phyloP scores from a whole-genome alignment of 768 basidiomycete genomes.

The Dentipellis sp. region DNA sequence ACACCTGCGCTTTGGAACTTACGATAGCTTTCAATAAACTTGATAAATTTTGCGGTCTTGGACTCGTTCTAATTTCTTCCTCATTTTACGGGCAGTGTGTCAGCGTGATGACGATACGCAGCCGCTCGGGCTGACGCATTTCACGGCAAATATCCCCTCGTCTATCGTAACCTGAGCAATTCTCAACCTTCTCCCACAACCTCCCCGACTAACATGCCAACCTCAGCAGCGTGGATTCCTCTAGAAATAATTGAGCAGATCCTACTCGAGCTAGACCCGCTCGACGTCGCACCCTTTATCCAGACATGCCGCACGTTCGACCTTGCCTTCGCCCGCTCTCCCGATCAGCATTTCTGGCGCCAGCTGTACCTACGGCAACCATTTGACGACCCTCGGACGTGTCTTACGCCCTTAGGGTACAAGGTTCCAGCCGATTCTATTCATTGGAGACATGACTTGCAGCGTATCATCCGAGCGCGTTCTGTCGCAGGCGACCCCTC shows the following conservation, averaged over 20 bases:
- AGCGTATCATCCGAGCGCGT: slow-evolving; percentile 45
- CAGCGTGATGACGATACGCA: too few relatives aligned
- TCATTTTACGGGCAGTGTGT: too few relatives aligned
- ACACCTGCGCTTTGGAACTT: too few relatives aligned
- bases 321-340: slow-evolving; percentile 34
- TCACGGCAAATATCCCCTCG: too few relatives aligned
- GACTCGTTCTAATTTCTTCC: too few relatives aligned
- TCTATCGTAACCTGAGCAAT: too few relatives aligned
- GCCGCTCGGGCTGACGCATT: too few relatives aligned
- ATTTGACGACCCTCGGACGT: slow-evolving; percentile 55
- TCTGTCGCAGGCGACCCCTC: slow-evolving; percentile 30
- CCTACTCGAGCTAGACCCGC: slow-evolving; percentile 47
- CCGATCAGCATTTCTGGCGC: slow-evolving; percentile 50
- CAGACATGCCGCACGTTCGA: slow-evolving; percentile 39
- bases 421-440: slow-evolving; percentile 8
- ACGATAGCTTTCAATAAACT: too few relatives aligned
- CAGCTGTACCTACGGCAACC: slow-evolving; percentile 51
- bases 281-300: slow-evolving; percentile 44
- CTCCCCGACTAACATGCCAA: too few relatives aligned
- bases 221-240: slow-evolving; percentile 25
- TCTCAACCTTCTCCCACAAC: too few relatives aligned
- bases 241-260: slow-evolving; percentile 53
- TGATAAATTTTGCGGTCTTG: too few relatives aligned
- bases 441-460: slow-evolving; percentile 44
- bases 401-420: slow-evolving; percentile 29